Conservation (phyloP, 805 yeast genomes). For the Nakazawaea populi region DNA sequence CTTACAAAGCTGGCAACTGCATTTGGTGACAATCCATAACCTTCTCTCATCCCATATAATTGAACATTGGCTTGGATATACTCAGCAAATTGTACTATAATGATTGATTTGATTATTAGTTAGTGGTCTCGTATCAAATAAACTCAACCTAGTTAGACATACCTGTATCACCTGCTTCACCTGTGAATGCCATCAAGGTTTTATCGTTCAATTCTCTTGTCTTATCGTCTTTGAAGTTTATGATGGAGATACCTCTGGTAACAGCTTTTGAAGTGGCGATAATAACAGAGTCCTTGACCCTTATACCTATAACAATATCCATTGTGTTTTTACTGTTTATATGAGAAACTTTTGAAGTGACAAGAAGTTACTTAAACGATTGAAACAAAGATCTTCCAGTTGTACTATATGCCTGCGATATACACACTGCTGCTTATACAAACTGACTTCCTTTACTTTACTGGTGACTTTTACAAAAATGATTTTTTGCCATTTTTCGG, state of each 20-base stretch:
- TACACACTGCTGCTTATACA: too few relatives aligned
- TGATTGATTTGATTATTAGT: neutral
- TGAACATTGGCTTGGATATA: constrained; percentile 90
- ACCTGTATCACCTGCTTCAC: constrained; percentile 92
- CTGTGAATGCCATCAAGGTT: constrained; percentile 82
- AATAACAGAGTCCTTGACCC: constrained; percentile 72
- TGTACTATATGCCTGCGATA: too few relatives aligned
- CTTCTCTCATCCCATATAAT: constrained; percentile 80
- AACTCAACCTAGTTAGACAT: constrained; percentile 10
- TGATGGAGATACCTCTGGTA: constrained; percentile 81
- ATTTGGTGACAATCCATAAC: constrained; percentile 71
- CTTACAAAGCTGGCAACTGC: constrained; percentile 88
- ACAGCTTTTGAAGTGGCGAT: constrained; percentile 94
- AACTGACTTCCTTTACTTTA: too few relatives aligned
- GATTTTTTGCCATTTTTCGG: neutral
- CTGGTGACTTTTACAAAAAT: too few relatives aligned
- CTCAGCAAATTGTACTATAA: constrained; percentile 79
- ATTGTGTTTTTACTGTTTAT: neutral
- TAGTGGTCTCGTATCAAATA: neutral
- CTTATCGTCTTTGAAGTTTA: constrained; percentile 77
- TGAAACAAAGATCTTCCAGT: too few relatives aligned
- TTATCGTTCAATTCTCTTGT: constrained; percentile 70
- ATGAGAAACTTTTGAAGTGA: neutral
- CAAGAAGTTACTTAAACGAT: too few relatives aligned
- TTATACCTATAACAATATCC: constrained; percentile 73